Percentiles rank a stretch among this genome's conserved stretches.
These are phyloP conservation scores for Quercus ilex DNA, from an alignment of 306 rosid species.

Conservation along the genomic window DNA sequence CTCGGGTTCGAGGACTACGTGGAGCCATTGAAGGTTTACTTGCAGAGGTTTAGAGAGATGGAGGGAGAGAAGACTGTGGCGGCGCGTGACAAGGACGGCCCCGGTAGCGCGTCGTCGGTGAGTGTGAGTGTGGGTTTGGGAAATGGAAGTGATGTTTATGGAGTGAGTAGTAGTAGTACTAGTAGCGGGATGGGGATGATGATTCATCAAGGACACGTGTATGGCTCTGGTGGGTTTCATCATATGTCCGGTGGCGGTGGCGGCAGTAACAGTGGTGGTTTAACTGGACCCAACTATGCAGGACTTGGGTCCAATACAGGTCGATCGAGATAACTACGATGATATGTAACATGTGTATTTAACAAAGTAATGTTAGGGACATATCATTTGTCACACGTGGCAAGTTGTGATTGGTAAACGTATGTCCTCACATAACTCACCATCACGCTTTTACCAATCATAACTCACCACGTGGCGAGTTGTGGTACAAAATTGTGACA, in stretches of 20 bases:
- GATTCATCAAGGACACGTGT: constrained; percentile 78
- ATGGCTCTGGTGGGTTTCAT: constrained; percentile 60
- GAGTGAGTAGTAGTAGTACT: background rate
- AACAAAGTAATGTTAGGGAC: rapidly evolving
- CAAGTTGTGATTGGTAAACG: no score
- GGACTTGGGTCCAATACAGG: constrained; percentile 54
- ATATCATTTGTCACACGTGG: no score
- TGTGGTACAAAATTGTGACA: rapidly evolving
- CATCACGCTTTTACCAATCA: no score
- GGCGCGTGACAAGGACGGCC: constrained; percentile 60
- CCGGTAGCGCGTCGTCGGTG: constrained; percentile 18
- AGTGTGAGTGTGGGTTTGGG: constrained; percentile 13
- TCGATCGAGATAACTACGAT: constrained; percentile 24
- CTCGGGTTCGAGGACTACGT: constrained; percentile 81
- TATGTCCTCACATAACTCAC: rapidly evolving
- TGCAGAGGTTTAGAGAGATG: constrained; percentile 75
- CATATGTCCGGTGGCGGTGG: constrained; percentile 30
- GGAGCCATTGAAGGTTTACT: constrained; percentile 76
- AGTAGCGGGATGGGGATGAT: constrained; percentile 37
- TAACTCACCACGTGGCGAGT: rapidly evolving
- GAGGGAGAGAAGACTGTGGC: constrained; percentile 73
- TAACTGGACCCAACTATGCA: constrained; percentile 52
- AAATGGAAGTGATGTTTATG: constrained; percentile 18
- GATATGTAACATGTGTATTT: no score
- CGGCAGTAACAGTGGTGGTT: background rate